Conservation (phyloP, 768 basidiomycete genomes). For the Xerocomus brunneocitrinus region DNA sequence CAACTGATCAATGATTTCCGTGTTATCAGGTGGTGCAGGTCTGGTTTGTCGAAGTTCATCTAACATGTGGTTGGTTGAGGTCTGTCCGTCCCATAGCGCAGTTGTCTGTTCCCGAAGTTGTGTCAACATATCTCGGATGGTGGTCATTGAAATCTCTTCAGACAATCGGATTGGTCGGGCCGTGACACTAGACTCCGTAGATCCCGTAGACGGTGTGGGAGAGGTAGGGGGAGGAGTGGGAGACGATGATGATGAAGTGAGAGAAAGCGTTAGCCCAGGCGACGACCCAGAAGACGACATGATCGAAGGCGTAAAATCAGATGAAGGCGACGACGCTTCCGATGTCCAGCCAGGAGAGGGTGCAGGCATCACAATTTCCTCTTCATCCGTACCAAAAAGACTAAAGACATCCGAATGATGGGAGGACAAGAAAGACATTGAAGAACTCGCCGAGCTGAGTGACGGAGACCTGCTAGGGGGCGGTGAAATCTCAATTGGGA, state of each 20-base stretch:
- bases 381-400: slow-evolving; percentile 37
- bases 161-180: slow-evolving; percentile 26
- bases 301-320: slow-evolving; percentile 30
- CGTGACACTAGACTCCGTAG: slow-evolving; percentile 33
- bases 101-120: slow-evolving; percentile 56
- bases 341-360: slow-evolving; percentile 38
- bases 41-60: slow-evolving; percentile 55
- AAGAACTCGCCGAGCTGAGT: slow-evolving; percentile 33
- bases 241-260: slow-evolving; percentile 33
- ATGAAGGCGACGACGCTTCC: slow-evolving; percentile 24
- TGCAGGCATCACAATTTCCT: slow-evolving; percentile 19
- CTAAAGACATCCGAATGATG: slow-evolving; percentile 73
- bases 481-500: slow-evolving; percentile 39
- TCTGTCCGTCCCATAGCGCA: slow-evolving; percentile 61
- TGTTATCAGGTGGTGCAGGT: slow-evolving; percentile 35
- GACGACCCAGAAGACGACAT: slow-evolving; percentile 33
- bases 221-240: slow-evolving; percentile 35
- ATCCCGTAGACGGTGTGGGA: slow-evolving; percentile 30
- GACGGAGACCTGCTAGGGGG: slow-evolving; percentile 41
- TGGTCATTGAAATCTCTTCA: slow-evolving; percentile 34
- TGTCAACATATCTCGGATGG: slow-evolving; percentile 51
- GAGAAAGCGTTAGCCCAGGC: slow-evolving; percentile 36
- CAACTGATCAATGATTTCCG: slow-evolving; percentile 35
- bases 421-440: slow-evolving; percentile 46
- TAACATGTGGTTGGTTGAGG: slow-evolving; percentile 53